phyloP scores from a whole-genome alignment of 2,329 filamentous ascomycete species.

The Fusarium anguioides region DNA sequence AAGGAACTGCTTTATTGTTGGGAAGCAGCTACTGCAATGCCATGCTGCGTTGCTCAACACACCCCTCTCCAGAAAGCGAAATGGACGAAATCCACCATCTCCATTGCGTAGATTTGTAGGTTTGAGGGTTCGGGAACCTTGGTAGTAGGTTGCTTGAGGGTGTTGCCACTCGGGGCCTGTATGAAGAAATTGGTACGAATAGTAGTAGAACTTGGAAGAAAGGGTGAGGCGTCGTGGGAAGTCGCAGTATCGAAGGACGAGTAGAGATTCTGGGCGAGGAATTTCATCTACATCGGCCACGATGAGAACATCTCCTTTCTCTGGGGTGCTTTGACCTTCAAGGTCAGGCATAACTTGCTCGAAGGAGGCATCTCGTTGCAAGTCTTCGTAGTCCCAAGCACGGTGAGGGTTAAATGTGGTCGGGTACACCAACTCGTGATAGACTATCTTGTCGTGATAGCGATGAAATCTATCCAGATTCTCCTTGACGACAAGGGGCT shows the following conservation, averaged over 20 bases:
- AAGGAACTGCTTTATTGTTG: constrained; percentile 64
- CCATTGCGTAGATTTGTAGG: constrained; percentile 65
- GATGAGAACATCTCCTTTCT: constrained; percentile 64
- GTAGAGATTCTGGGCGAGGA: constrained; percentile 61
- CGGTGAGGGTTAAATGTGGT: constrained; percentile 51
- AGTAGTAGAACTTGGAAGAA: constrained; percentile 65
- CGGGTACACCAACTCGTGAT: constrained; percentile 63
- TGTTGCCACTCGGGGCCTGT: constrained; percentile 60
- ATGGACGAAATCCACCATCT: constrained; percentile 53
- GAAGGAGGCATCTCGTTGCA: constrained; percentile 67
- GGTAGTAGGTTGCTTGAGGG: constrained; percentile 69
- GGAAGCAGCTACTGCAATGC: constrained; percentile 72
- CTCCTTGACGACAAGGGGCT: constrained; percentile 63
- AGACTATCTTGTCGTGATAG: constrained; percentile 70
- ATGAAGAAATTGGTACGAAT: constrained; percentile 64
- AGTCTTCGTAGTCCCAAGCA: constrained; percentile 63
- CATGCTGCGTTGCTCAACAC: constrained; percentile 63
- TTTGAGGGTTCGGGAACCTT: constrained; percentile 57
- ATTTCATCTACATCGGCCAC: constrained; percentile 72
- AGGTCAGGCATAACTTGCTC: constrained; percentile 65
- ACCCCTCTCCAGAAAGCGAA: constrained; percentile 55
- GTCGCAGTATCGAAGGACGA: constrained; percentile 61
- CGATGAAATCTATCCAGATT: constrained; percentile 62
- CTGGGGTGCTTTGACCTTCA: constrained; percentile 53
- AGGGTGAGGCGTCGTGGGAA: constrained; percentile 65